Evolutionary conservation across 177 flowering plant genomes (phyloP).

Genomic region (Vitis hybrid): DNA sequence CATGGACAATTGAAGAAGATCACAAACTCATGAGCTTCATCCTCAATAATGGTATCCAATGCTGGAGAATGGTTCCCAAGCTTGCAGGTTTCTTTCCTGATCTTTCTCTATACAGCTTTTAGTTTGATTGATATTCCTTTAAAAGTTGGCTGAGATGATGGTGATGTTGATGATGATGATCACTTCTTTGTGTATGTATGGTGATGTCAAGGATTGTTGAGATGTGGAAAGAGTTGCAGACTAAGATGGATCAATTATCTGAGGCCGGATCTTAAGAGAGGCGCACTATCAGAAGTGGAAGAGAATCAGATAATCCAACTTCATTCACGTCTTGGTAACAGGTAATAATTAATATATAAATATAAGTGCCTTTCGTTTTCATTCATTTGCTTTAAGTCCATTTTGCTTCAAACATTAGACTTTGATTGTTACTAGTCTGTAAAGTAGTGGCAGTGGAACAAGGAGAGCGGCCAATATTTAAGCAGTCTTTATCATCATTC

Average conservation of each 20-base stretch:
- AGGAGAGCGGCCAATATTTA: too few species aligned
- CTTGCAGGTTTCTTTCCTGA: conserved; percentile 46
- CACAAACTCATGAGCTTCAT: conserved; percentile 54
- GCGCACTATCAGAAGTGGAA: conserved; percentile 64
- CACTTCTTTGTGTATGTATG: neutral
- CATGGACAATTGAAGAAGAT: conserved; percentile 71
- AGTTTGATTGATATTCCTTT: neutral
- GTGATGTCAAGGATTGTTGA: conserved; percentile 42
- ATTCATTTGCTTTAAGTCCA: neutral
- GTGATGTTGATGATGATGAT: neutral
- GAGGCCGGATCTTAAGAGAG: conserved; percentile 89
- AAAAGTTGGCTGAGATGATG: neutral
- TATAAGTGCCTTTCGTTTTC: neutral
- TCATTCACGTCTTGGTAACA: conserved; percentile 75
- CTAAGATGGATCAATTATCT: conserved; percentile 92
- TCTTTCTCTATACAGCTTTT: neutral
- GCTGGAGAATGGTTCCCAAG: conserved; percentile 64
- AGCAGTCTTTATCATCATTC: too few species aligned
- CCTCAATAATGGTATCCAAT: conserved; percentile 51
- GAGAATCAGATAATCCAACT: conserved; percentile 80
- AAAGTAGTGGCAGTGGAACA: too few species aligned
- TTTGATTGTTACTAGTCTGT: too few species aligned
- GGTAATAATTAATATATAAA: conserved; percentile 31
- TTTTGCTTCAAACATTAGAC: too few species aligned
- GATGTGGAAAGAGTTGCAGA: conserved; percentile 94